Evolutionary conservation across 306 rosid genomes (phyloP).

Genomic region (Vigna reflexopilosa): DNA sequence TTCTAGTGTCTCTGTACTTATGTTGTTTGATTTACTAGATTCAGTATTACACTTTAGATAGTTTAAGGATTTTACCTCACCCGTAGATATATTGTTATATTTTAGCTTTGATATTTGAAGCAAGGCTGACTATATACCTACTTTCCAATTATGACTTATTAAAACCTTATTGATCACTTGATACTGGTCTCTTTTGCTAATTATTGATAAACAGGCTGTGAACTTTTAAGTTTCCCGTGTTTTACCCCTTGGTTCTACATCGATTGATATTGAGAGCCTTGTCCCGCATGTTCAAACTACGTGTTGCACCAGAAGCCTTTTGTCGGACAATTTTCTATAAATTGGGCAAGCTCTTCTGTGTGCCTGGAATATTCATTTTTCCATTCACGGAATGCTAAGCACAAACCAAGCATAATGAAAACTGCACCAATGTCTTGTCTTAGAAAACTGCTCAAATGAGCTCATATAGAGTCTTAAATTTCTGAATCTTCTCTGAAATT

Average conservation of each 20-base stretch:
- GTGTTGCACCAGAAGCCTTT: constrained; percentile 13
- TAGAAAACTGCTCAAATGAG: constrained; percentile 28
- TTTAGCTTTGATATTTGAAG: constrained; percentile 24
- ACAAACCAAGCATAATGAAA: neutral
- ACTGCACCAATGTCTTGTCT: neutral
- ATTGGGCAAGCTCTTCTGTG: constrained; percentile 19
- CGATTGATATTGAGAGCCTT: constrained; percentile 20
- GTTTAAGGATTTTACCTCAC: constrained; percentile 7
- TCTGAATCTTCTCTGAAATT: neutral
- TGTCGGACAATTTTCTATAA: constrained; percentile 1
- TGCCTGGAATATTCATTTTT: neutral
- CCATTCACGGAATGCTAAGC: constrained; percentile 4
- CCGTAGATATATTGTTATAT: neutral
- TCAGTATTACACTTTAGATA: constrained; percentile 21
- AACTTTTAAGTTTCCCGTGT: constrained; percentile 2
- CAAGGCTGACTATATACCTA: constrained; percentile 18
- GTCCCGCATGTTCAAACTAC: constrained; percentile 9
- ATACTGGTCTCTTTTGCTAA: constrained; percentile 27
- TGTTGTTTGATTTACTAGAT: constrained; percentile 22
- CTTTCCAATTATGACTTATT: constrained; percentile 23
- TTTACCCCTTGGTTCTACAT: constrained; percentile 22
- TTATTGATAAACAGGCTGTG: constrained; percentile 13
- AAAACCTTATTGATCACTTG: neutral
- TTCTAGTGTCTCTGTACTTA: constrained; percentile 38
- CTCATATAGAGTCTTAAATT: constrained; percentile 23